Conservation (phyloP, 805 yeast species). For the Metschnikowia picachoensis region DNA sequence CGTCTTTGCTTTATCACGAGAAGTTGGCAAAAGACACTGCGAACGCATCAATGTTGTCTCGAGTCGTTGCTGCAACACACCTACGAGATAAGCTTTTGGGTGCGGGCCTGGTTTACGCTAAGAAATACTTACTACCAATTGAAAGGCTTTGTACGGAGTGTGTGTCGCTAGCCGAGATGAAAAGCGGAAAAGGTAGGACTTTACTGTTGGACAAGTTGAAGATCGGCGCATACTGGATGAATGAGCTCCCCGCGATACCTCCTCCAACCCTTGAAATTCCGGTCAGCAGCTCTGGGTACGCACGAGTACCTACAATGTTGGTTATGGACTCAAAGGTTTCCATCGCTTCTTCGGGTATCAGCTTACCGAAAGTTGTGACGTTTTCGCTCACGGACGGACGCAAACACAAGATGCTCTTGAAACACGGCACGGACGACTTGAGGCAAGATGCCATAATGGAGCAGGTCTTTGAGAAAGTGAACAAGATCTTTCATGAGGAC, state of each 20-base stretch:
- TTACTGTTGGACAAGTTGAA: conserved; percentile 33
- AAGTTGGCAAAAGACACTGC: conserved; percentile 23
- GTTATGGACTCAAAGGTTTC: conserved; percentile 43
- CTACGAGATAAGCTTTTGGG: conserved; percentile 42
- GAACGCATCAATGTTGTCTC: conserved; percentile 41
- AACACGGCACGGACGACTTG: conserved; percentile 86
- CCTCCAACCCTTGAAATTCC: conserved; percentile 58
- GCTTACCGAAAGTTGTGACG: conserved; percentile 77
- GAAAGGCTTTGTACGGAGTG: conserved; percentile 49
- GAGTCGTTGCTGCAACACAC: conserved; percentile 44
- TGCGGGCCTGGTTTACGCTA: conserved; percentile 21
- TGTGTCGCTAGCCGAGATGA: conserved; percentile 48
- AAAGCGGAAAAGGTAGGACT: conserved; percentile 31
- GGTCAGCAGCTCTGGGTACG: conserved; percentile 44
- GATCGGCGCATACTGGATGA: conserved; percentile 48
- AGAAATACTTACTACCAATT: conserved; percentile 39
- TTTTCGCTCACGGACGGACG: conserved; percentile 57
- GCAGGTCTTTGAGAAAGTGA: conserved; percentile 89
- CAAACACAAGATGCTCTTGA: conserved; percentile 57
- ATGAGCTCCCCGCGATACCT: conserved; percentile 51
- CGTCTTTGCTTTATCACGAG: conserved; percentile 52
- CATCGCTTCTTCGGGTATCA: conserved; percentile 80
- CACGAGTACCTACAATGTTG: conserved; percentile 43
- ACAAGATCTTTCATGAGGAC: conserved; percentile 55
- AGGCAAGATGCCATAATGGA: conserved; percentile 98